Evolutionary conservation across 2,329 filamentous ascomycete genomes (phyloP), one percentile per base, ranked within the genome.

Genomic region (Pseudopyricularia javanii): DNA sequence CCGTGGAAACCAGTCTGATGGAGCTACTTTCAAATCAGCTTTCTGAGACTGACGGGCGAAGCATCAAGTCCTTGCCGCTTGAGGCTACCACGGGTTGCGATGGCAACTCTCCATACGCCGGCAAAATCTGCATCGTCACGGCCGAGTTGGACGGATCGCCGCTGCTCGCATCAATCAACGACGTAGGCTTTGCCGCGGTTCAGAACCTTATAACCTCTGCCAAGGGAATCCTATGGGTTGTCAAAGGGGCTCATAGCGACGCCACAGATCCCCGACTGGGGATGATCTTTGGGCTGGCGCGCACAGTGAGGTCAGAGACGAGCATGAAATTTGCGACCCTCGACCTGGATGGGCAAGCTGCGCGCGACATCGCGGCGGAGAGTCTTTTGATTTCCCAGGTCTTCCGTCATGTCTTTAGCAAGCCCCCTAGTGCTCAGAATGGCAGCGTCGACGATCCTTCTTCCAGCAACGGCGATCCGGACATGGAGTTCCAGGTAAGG

Each of bases 181-280:
- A 54, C 4, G 15, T 37, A 7, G 45, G 50, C 4, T 57, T 64
- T 12, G 53, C 53, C 7, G 51, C 54, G 43, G 43, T 64, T 22
- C 59, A 60, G 28, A 55, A 50, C 3, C 53, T 65, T 1, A 56
- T 63, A 7, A 57, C 56, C 2, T 43, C 47, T 3, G 50, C 60
- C 2, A 54, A 56, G 5, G 68, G 68, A 3, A 59, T 66, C 1
- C 55, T 71, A 17, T 71, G 69, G 69, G 60, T 70, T 17, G 62
- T 66, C 12, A 59, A 60, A 20, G 65, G 65, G 12, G 64, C 65
- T 4, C 65, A 66, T 50, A 59, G 60, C n/a, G 61, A 63, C 43
- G 59, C 62, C 3, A 66, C 62, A 3, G 58, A 60, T 2, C 65
- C 64, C 7, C 61, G 65, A 26, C 54, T 64, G 3, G 65, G 65